These are phyloP conservation scores for Penicillium maclennaniae DNA, from an alignment of 495 filamentous ascomycete species.

Conservation along the genomic window DNA sequence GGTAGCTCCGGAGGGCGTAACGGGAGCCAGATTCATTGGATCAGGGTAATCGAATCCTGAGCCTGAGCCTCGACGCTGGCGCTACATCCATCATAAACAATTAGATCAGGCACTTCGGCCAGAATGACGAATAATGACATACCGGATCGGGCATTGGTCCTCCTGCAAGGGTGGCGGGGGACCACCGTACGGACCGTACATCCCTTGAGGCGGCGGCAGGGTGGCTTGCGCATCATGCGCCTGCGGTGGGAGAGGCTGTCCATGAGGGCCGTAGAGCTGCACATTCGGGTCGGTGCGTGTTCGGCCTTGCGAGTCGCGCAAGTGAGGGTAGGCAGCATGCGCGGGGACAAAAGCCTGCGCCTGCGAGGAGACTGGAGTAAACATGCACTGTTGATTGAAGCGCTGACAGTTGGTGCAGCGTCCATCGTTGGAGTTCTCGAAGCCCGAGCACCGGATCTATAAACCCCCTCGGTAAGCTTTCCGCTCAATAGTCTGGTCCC, in stretches of 20 bases:
- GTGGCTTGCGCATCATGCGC: conserved; percentile 44
- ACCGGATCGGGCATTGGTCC: conserved; percentile 44
- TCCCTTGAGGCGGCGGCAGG: conserved; percentile 48
- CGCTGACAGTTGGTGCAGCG: conserved; percentile 75
- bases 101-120: conserved; percentile 14
- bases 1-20: conserved; percentile 47
- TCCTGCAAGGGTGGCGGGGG: conserved; percentile 36
- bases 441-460: conserved; percentile 82
- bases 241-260: conserved; percentile 63
- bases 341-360: conserved; percentile 81
- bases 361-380: conserved; percentile 79
- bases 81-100: conserved; percentile 16
- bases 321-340: conserved; percentile 64
- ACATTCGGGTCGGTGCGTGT: conserved; percentile 38
- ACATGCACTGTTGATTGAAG: conserved; percentile 83
- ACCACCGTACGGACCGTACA: conserved; percentile 38
- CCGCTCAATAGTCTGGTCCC: neutral
- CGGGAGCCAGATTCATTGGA: conserved; percentile 51
- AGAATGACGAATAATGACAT: conserved; percentile 31
- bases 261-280: conserved; percentile 69
- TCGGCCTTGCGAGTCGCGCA: conserved; percentile 47
- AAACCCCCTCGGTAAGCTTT: conserved; percentile 1
- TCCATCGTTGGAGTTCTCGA: conserved; percentile 72
- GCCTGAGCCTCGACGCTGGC: conserved; percentile 45
- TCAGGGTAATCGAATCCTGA: conserved; percentile 53